A percentile compares a stretch with the other conserved stretches of the same genome.
Evolutionary conservation across 306 rosid species (phyloP).

Genomic region (Astragalus membranaceus): DNA sequence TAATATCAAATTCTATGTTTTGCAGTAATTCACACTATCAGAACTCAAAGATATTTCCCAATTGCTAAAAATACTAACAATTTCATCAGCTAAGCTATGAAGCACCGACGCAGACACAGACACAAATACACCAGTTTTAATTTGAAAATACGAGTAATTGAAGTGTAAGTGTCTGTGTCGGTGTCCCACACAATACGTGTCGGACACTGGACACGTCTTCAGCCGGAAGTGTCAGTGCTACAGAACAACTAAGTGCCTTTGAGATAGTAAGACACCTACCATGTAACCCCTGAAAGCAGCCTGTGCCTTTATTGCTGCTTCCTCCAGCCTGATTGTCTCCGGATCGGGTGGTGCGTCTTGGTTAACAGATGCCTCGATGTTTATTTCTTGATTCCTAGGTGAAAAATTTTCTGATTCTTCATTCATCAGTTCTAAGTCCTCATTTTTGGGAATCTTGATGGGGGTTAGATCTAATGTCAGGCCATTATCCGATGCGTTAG

Average conservation of each 20-base stretch:
- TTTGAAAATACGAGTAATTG: too few relatives aligned
- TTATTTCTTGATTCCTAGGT: conserved; percentile 40
- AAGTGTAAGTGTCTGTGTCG: too few relatives aligned
- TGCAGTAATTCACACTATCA: neutral
- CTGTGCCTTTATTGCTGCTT: conserved; percentile 64
- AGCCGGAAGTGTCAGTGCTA: too few relatives aligned
- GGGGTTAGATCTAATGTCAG: conserved; percentile 34
- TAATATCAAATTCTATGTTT: neutral
- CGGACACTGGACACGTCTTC: too few relatives aligned
- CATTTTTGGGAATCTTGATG: conserved; percentile 23
- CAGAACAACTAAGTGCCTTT: neutral
- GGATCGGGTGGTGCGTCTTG: conserved; percentile 46
- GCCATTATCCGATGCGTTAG: conserved; percentile 37
- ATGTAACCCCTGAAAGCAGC: conserved; percentile 80
- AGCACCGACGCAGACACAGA: too few relatives aligned
- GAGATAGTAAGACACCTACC: conserved; percentile 38
- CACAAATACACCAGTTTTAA: too few relatives aligned
- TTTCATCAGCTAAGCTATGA: too few relatives aligned
- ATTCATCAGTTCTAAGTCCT: conserved; percentile 31
- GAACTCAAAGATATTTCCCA: neutral
- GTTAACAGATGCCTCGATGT: conserved; percentile 31
- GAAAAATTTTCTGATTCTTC: conserved; percentile 32
- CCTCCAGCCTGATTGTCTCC: conserved; percentile 54
- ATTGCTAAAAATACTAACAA: neutral
- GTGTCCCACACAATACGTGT: too few relatives aligned